Base-by-base conservation (phyloP, 139 green algal species). In the Chlamydomonas sphaeroides region DNA sequence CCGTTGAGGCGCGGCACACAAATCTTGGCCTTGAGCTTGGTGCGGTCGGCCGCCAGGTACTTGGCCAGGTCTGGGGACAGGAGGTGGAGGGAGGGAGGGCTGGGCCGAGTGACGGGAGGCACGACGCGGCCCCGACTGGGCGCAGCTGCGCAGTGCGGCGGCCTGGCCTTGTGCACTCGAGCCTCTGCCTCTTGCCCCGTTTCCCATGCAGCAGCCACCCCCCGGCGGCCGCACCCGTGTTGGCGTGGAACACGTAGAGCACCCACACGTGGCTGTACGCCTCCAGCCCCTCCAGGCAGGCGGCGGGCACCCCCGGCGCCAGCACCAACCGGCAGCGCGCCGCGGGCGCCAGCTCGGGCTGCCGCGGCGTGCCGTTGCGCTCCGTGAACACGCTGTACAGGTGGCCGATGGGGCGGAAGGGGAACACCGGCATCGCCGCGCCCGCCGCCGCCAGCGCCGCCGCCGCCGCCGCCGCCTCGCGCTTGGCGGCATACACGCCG, bases 231-330 rank as follows among this genome's bases (percentile, higher is more conserved):
- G 28, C 78, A 90, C 95, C 91, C 70, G 96, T 98, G 91, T 99
- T 99, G 26, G 90, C 65, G 68, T 98, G 94, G 87, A 99, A 99
- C 1, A 98, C 86, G 86, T 98, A 99, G 4, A 99, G 79, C 49
- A 99, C 68, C 96, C 96, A 99, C 69, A 86, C 92, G 87, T 99
- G 96, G 33, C 84, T 94, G 90, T 95, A 99, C 68, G 93, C 76
- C 49, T n/a, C 6, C 68, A 99, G 85, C 0, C 96, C 96, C 32
- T 97, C 92, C 28, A 98, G 84, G 61, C 88, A 89, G 10, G 78
- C 80, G 18, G 72, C 21, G 1, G 93, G 90, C 5, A 98, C 71
- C 11, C 89, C 82, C 8, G 86, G 42, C 20, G 68, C 77, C 39
- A 98, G 89, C 38, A 77, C 80, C 25, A 98, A 84, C 25, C 67